phyloP scores from a whole-genome alignment of 768 basidiomycete species.

The Amanita molliuscula region DNA sequence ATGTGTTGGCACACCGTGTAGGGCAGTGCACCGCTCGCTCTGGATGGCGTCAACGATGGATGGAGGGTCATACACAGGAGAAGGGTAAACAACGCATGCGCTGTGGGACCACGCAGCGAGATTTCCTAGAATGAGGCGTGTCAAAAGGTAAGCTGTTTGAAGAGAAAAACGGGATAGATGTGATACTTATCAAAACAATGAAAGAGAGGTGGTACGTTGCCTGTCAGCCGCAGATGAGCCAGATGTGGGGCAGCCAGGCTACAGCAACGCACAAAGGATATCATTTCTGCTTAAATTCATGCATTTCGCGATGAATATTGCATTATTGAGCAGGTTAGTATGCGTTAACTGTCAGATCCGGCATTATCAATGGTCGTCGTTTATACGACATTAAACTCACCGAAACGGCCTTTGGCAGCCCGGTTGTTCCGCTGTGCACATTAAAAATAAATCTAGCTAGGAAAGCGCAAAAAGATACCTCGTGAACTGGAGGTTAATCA shows the following conservation, averaged over 20 bases:
- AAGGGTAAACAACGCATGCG: constrained; percentile 66
- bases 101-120: constrained; percentile 70
- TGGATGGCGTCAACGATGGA: constrained; percentile 64
- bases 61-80: constrained; percentile 49
- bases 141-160: constrained; percentile 13
- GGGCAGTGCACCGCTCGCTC: constrained; percentile 60
- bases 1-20: constrained; percentile 83
- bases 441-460: neutral
- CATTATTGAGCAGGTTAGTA: constrained; percentile 72
- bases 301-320: constrained; percentile 52
- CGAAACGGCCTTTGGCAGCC: constrained; percentile 74
- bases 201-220: constrained; percentile 77
- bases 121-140: constrained; percentile 76
- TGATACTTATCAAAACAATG: constrained; percentile 81
- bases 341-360: constrained; percentile 53
- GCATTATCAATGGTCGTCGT: neutral
- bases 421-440: constrained; percentile 61
- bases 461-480: constrained; percentile 34
- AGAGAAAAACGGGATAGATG: neutral
- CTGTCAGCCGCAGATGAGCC: constrained; percentile 21
- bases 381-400: constrained; percentile 27
- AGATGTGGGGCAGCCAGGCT: neutral
- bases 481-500: constrained; percentile 80
- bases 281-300: constrained; percentile 63
- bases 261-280: constrained; percentile 45